Conservation (phyloP, 345 rosid genomes). For the rapeseed (Brassica napus) region DNA sequence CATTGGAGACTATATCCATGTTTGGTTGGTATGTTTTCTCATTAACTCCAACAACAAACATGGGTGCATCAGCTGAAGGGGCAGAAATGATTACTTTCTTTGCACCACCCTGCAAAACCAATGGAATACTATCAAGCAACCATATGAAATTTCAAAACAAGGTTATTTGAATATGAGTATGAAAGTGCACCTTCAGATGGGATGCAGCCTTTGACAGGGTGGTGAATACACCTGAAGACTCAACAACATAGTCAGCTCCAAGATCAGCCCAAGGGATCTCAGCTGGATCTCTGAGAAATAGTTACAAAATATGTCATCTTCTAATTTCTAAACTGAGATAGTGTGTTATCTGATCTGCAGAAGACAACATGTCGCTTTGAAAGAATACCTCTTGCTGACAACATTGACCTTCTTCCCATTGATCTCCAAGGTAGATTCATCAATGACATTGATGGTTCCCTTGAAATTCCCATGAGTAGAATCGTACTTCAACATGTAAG, state of each 20-base stretch:
- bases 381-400: conserved; percentile 66
- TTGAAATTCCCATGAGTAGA: conserved; percentile 91
- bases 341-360: neutral
- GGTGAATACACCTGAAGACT: conserved; percentile 94
- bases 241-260: conserved; percentile 89
- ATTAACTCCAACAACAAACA: conserved; percentile 98
- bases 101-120: conserved; percentile 79
- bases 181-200: conserved; percentile 70
- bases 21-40: conserved; percentile 76
- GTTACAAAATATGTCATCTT: conserved; percentile 1
- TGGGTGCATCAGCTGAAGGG: conserved; percentile 99
- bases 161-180: neutral
- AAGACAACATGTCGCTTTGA: conserved; percentile 21
- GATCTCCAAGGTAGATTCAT: conserved; percentile 88
- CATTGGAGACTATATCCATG: conserved; percentile 98
- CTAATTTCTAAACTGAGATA: conserved; percentile 9
- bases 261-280: conserved; percentile 98
- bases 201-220: conserved; percentile 81
- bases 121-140: conserved; percentile 10
- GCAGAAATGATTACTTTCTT: conserved; percentile 96
- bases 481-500: conserved; percentile 97
- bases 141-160: neutral
- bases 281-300: conserved; percentile 71
- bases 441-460: conserved; percentile 73
- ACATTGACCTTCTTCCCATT: conserved; percentile 82